Percentiles rank a stretch among this genome's conserved stretches.
Conservation (phyloP, 805 yeast genomes). For the Yamadazyma ubonensis region DNA sequence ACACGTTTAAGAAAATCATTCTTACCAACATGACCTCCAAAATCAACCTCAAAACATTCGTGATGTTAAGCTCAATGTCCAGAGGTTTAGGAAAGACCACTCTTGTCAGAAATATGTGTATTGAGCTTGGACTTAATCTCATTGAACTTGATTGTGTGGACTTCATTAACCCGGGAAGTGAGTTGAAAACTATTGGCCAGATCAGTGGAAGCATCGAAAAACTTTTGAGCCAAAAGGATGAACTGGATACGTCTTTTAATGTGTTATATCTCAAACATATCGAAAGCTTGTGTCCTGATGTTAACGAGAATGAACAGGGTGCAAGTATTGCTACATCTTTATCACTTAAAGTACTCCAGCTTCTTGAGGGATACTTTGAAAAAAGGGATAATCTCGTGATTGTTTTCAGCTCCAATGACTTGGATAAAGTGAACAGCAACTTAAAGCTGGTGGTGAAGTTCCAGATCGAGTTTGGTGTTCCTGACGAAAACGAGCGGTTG, state of each 20-base stretch:
- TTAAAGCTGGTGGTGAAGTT: conserved; percentile 71
- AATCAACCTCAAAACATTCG: conserved; percentile 53
- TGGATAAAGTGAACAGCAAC: conserved; percentile 64
- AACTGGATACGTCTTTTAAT: conserved; percentile 23
- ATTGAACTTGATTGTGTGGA: conserved; percentile 71
- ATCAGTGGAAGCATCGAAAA: conserved; percentile 76
- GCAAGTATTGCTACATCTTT: conserved; percentile 42
- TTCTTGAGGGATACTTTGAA: conserved; percentile 53
- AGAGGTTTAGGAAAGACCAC: conserved; percentile 80
- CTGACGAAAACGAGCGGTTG: conserved; percentile 71
- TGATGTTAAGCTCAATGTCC: conserved; percentile 65
- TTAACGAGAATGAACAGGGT: conserved; percentile 56
- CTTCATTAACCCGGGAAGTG: conserved; percentile 65
- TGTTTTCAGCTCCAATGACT: conserved; percentile 68
- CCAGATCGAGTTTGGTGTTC: conserved; percentile 74
- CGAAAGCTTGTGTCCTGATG: conserved; percentile 68
- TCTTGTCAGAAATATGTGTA: conserved; percentile 53
- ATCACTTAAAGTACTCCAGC: conserved; percentile 53
- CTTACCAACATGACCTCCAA: conserved; percentile 46
- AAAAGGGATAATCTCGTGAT: conserved; percentile 44
- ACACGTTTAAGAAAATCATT: conserved; percentile 53
- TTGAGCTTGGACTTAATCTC: conserved; percentile 62
- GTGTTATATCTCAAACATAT: conserved; percentile 68
- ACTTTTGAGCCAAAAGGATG: conserved; percentile 41
- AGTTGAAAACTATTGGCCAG: conserved; percentile 73